These are phyloP conservation scores for Megacollybia marginata DNA, from an alignment of 768 basidiomycete genomes.

Conservation along the genomic window DNA sequence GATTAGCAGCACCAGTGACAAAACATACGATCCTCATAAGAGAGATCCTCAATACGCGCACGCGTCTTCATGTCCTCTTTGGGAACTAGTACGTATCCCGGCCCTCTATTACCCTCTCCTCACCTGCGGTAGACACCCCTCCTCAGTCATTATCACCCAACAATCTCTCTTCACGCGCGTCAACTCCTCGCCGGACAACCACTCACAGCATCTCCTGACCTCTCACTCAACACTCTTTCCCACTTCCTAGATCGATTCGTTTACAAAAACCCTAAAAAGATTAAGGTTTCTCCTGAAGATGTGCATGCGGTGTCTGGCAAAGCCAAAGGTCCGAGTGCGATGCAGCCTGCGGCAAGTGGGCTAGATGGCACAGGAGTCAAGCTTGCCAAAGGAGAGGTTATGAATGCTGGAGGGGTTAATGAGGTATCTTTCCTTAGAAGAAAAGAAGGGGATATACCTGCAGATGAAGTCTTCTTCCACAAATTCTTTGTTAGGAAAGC, in stretches of 20 bases:
- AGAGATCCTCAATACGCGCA: slow-evolving; percentile 84
- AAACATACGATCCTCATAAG: slow-evolving; percentile 76
- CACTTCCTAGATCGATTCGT: slow-evolving; percentile 97
- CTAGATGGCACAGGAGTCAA: slow-evolving; percentile 63
- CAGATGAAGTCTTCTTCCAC: slow-evolving; percentile 93
- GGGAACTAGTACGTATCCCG: slow-evolving; percentile 73
- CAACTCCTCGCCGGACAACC: slow-evolving; percentile 71
- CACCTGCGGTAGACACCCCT: slow-evolving; percentile 54
- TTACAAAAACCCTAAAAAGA: slow-evolving; percentile 90
- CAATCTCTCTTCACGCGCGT: slow-evolving; percentile 77
- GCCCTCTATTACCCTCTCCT: neutral
- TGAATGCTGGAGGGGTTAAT: slow-evolving; percentile 48
- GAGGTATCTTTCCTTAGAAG: slow-evolving; percentile 68
- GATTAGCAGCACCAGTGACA: neutral
- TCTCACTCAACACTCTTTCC: slow-evolving; percentile 86
- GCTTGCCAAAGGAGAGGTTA: slow-evolving; percentile 55
- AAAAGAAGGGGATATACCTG: slow-evolving; percentile 67
- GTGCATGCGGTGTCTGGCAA: slow-evolving; percentile 20
- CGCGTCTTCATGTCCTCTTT: slow-evolving; percentile 72
- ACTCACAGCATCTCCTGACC: slow-evolving; percentile 78
- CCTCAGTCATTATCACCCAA: slow-evolving; percentile 83
- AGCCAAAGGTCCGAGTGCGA: slow-evolving; percentile 77
- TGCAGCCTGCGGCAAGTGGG: slow-evolving; percentile 84
- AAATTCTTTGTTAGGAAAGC: slow-evolving; percentile 77
- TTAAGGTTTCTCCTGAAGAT: slow-evolving; percentile 23